phyloP scores from a whole-genome alignment of 805 yeast species.

The Danielia reshetovae region DNA sequence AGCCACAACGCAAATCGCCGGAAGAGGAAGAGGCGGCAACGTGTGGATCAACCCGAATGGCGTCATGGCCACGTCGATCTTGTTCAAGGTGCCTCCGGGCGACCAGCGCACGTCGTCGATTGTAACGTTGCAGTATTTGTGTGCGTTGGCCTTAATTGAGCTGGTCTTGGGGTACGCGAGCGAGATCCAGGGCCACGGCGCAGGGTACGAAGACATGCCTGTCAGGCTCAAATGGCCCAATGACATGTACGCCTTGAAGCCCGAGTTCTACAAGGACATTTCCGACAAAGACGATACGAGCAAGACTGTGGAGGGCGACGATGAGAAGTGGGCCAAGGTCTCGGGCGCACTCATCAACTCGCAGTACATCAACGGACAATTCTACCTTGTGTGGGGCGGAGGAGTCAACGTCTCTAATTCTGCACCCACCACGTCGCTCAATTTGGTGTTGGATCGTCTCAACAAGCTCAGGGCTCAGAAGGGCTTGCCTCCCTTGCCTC shows the following conservation, averaged over 20 bases:
- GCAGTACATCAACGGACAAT: constrained; percentile 55
- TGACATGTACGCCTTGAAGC: constrained; percentile 75
- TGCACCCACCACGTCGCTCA: constrained; percentile 91
- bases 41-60: constrained; percentile 95
- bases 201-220: constrained; percentile 72
- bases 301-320: constrained; percentile 45
- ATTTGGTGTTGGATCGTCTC: constrained; percentile 58
- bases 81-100: constrained; percentile 54
- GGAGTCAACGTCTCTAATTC: constrained; percentile 81
- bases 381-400: constrained; percentile 73
- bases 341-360: constrained; percentile 86
- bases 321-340: constrained; percentile 68
- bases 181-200: constrained; percentile 29
- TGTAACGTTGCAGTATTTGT: constrained; percentile 82
- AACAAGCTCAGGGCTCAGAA: constrained; percentile 46
- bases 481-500: constrained; percentile 44
- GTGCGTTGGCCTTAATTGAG: constrained; percentile 78
- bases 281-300: constrained; percentile 32
- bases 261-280: constrained; percentile 43
- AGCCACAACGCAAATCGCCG: constrained; percentile 84
- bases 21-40: constrained; percentile 93
- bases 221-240: constrained; percentile 94
- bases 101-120: constrained; percentile 47
- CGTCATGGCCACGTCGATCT: constrained; percentile 75
- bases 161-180: constrained; percentile 61